Base-by-base conservation (phyloP, 2,329 filamentous ascomycete genomes). In the Cladophialophora yegresii region DNA sequence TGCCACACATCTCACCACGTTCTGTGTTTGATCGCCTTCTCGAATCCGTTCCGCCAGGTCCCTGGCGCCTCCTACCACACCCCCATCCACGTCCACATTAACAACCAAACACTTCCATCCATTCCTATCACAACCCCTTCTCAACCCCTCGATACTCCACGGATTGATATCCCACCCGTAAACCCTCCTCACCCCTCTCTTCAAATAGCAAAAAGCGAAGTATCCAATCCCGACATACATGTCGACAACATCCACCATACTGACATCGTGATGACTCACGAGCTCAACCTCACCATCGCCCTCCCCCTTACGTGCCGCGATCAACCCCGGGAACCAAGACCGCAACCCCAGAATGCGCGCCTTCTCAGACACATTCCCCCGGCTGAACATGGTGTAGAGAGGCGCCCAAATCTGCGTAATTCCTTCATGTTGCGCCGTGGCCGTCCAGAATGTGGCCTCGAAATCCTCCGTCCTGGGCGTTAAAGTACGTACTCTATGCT, bases 171-270 rank as follows among this genome's bases (percentile, higher is more conserved):
- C 93, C 90, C 91, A 98, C 71, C 92, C 91, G 49, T 95, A 80
- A 1, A 97, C 89, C 55, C 84, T 79, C 8, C 72, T 79, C 72
- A 93, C 79, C 0, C 91, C 92, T 20, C 89, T 84, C 64, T 80
- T 82, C 6, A 88, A 84, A 77, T 96, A 97, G 33, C 87, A 90
- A 73, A 97, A 96, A 3, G 89, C 86, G 77, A 98, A 97, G 77
- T 97, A 97, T 4, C 93, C 93, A 69, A 97, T 96, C 0, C 93
- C 93, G 0, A 90, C 91, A 78, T 96, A 97, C 65, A 98, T 79
- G 75, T 98, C 93, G 0, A 96, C 84, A 0, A 81, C 79, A 56
- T 75, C 75, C 22, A 77, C 72, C 28, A 76, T 72, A 7, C 59
- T 58, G 12, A 65, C 71, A 32, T 32, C 62, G 70, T 73, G 72